Conservation (phyloP, 805 yeast genomes). For the Priceomyces melissophilus region DNA sequence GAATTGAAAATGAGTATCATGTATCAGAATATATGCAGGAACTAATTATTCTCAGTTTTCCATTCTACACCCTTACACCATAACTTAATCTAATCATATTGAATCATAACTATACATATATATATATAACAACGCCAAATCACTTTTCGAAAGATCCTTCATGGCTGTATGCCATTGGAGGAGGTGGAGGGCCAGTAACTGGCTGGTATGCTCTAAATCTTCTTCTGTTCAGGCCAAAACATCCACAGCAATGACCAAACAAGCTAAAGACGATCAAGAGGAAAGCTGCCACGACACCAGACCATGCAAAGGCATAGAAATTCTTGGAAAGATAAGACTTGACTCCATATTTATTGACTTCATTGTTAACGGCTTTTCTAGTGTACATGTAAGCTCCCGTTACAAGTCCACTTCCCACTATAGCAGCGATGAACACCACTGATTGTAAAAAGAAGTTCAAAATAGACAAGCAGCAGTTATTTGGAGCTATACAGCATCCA, state of each 20-base stretch:
- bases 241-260: slow-evolving; percentile 42
- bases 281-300: slow-evolving; percentile 48
- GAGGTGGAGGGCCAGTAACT: slow-evolving; percentile 2
- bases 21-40: too few species aligned
- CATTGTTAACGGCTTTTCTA: slow-evolving; percentile 49
- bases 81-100: too few species aligned
- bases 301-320: slow-evolving; percentile 65
- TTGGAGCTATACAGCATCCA: slow-evolving; percentile 41
- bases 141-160: slow-evolving; percentile 3
- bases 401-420: slow-evolving; percentile 51
- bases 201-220: slow-evolving; percentile 19
- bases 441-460: slow-evolving; percentile 42
- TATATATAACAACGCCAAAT: neutral
- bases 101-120: too few species aligned
- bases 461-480: slow-evolving; percentile 44
- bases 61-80: too few species aligned
- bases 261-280: slow-evolving; percentile 28
- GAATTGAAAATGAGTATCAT: too few species aligned
- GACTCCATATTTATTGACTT: slow-evolving; percentile 49
- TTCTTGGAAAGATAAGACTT: slow-evolving; percentile 46
- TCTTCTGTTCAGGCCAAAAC: slow-evolving; percentile 29
- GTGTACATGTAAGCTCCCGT: slow-evolving; percentile 60
- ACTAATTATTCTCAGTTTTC: too few species aligned
- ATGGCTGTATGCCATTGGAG: slow-evolving; percentile 24
- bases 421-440: slow-evolving; percentile 42